Conservation (phyloP, 352 stramenopile species). For the Globisporangium rhizosaccharum region DNA sequence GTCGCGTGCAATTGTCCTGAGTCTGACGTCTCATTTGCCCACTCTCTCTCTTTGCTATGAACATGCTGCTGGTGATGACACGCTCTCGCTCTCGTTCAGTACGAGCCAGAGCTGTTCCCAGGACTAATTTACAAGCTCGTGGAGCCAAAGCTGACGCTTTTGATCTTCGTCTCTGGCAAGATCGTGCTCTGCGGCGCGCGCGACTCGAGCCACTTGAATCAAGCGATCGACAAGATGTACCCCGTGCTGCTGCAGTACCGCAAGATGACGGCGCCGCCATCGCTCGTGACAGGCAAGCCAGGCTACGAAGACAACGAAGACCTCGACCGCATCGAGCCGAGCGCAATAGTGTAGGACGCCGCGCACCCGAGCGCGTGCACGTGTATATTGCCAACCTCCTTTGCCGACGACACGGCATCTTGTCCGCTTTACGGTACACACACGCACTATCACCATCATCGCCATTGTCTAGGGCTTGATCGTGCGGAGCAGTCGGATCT, state of each 20-base stretch:
- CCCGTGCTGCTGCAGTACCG: slow-evolving; percentile 51
- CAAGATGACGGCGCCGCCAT: slow-evolving; percentile 71
- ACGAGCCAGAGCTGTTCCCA: slow-evolving; percentile 99
- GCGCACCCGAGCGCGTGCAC: neutral
- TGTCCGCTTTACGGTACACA: neutral
- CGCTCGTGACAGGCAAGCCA: slow-evolving; percentile 63
- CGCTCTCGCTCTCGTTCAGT: slow-evolving; percentile 31
- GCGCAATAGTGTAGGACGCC: slow-evolving; percentile 38
- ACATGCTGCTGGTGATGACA: neutral
- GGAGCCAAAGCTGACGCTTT: slow-evolving; percentile 95
- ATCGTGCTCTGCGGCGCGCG: slow-evolving; percentile 94
- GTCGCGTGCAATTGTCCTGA: neutral
- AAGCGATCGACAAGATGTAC: slow-evolving; percentile 51
- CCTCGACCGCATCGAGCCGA: slow-evolving; percentile 56
- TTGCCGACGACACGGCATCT: too few species aligned
- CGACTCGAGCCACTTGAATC: slow-evolving; percentile 39
- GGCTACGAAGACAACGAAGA: slow-evolving; percentile 63
- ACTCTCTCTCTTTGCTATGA: slow-evolving; percentile 1
- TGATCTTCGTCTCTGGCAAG: slow-evolving; percentile 99
- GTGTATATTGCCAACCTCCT: neutral
- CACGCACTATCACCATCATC: neutral
- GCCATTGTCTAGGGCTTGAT: slow-evolving; percentile 8
- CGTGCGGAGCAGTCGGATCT: slow-evolving; percentile 55
- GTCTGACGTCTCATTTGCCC: neutral
- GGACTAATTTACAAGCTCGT: slow-evolving; percentile 98